Base-by-base conservation (phyloP, 2,329 filamentous ascomycete species). In the Nothomitra cinnamomea region DNA sequence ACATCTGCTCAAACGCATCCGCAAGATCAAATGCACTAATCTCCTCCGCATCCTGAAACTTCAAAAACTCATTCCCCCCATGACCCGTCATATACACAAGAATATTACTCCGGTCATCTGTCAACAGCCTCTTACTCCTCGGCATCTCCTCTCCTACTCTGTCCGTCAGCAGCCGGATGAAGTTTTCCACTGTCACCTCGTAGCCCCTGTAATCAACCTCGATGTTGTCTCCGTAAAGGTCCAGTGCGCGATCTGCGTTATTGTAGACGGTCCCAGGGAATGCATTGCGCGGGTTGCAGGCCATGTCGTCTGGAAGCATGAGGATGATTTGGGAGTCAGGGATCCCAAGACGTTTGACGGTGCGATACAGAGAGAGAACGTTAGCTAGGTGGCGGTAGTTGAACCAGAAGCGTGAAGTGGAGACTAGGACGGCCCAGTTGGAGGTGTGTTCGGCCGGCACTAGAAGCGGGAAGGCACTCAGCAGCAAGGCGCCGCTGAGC, bases 231-330 rank as follows among this genome's bases (percentile, higher is more conserved):
- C 94, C 92, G 67, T 98, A 98, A 3, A 98, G 75, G 64, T 98
- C 92, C 50, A 98, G 83, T 7, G 87, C 88, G 59, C 92, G 85
- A 67, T 95, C 89, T 38, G 92, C 89, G 65, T 98, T 96, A 70
- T 92, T 95, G 76, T 96, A 98, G 28, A 98, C 92, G 53, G 89
- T 95, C 52, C 92, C 92, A 0, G 92, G 89, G 67, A 98, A 98
- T 51, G 89, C 88, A 67, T 98, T 98, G 63, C 92, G 87, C 32
- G 92, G 92, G 70, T 98, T 98, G 75, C 92, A 98, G 40, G 92
- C 92, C 87, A 98, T 96, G 72, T 98, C 92, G 67, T 98, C 92
- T 21, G 92, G 92, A n/a, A 98, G 80, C 89, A 98, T 96, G 60
- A 98, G 84, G 66, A 98, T 96, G 70, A 98, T 98, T 67, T 98